These are phyloP conservation scores for Neurospora tetraspora DNA, from an alignment of 495 filamentous ascomycete genomes.

Conservation along the genomic window DNA sequence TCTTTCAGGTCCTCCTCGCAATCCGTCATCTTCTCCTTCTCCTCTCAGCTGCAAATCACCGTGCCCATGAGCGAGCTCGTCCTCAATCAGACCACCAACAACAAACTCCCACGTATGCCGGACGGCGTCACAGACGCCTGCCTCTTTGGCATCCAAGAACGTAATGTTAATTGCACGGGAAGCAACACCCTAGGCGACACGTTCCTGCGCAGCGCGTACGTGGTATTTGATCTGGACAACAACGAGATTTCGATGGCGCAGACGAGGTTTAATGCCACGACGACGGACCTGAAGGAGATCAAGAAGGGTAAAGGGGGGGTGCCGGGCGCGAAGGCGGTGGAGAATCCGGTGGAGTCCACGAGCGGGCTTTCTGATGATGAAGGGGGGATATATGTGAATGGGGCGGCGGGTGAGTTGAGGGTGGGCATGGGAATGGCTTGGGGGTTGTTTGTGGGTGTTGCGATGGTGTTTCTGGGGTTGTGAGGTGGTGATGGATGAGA, in stretches of 20 bases:
- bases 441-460: background rate
- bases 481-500: background rate
- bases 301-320: slow-evolving; percentile 50
- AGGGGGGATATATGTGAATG: slow-evolving; percentile 2
- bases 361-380: slow-evolving; percentile 15
- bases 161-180: slow-evolving; percentile 35
- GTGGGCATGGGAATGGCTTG: background rate
- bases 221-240: slow-evolving; percentile 83
- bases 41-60: slow-evolving; percentile 48
- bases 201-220: slow-evolving; percentile 83
- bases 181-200: slow-evolving; percentile 79
- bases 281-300: slow-evolving; percentile 61
- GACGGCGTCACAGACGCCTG: slow-evolving; percentile 52
- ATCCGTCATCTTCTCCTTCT: slow-evolving; percentile 61
- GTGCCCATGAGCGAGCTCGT: slow-evolving; percentile 72
- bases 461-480: background rate
- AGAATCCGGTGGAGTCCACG: slow-evolving; percentile 51
- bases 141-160: slow-evolving; percentile 67
- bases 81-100: slow-evolving; percentile 44
- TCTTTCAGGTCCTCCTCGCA: slow-evolving; percentile 44
- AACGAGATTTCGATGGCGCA: slow-evolving; percentile 82
- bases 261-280: slow-evolving; percentile 69
- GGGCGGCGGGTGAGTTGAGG: background rate
- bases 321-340: slow-evolving; percentile 59
- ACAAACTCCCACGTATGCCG: slow-evolving; percentile 42